A percentile compares a stretch with the other conserved stretches of the same genome.
These are phyloP conservation scores for Antarctomyces pellizariae DNA, from an alignment of 495 filamentous ascomycete genomes.

Conservation along the genomic window DNA sequence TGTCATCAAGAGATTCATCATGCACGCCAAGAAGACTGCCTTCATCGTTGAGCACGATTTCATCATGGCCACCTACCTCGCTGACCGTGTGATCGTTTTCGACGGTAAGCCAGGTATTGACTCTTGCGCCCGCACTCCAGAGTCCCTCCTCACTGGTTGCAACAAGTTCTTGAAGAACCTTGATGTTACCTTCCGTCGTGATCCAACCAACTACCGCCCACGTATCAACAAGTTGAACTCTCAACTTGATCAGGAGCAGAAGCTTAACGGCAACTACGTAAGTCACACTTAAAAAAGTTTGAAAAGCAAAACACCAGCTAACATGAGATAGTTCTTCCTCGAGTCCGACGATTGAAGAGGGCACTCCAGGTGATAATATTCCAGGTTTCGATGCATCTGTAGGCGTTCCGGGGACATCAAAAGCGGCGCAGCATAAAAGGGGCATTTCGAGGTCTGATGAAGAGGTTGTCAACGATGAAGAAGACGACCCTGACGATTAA, in stretches of 20 bases:
- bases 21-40: conserved; percentile 98
- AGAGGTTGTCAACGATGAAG: conserved; percentile 9
- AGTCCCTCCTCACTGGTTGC: conserved; percentile 85
- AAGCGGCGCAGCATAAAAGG: conserved; percentile 6
- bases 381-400: conserved; percentile 7
- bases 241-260: conserved; percentile 94
- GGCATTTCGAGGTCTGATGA: conserved; percentile 8
- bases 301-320: conserved; percentile 1
- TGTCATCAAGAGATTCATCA: conserved; percentile 98
- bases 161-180: conserved; percentile 89
- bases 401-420: conserved; percentile 11
- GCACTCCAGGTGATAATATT: conserved; percentile 7
- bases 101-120: conserved; percentile 79
- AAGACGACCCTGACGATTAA: conserved; percentile 16
- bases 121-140: conserved; percentile 67
- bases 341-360: conserved; percentile 13
- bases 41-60: conserved; percentile 99
- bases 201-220: conserved; percentile 84
- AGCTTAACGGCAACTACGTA: conserved; percentile 77
- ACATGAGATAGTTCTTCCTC: conserved; percentile 12
- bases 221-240: conserved; percentile 95
- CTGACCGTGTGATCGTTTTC: conserved; percentile 95
- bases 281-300: conserved; percentile 14
- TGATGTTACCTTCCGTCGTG: conserved; percentile 93
- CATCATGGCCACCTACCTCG: conserved; percentile 95